Evolutionary conservation across 495 filamentous ascomycete species (phyloP), one percentile per base, ranked within the genome.

Genomic region (Saxophila tyrrhenica): DNA sequence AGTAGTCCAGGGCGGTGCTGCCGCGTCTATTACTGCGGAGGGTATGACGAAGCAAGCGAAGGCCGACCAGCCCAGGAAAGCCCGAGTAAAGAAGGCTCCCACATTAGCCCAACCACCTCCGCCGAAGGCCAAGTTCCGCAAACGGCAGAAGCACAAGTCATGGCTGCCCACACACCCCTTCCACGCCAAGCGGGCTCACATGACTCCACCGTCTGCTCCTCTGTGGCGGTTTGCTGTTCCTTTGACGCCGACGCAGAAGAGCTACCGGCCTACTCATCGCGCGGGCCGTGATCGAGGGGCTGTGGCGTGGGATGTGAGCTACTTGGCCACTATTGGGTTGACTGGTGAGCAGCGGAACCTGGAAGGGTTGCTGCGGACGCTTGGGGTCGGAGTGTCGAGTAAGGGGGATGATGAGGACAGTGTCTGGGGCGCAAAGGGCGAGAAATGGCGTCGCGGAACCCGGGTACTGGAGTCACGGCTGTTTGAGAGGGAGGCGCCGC

Each of bases 151-250:
- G 29, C 76, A 84, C 66, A 98, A 98, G 73, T 85, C 82, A 0
- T 97, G 92, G 92, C 75, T 98, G 2, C 94, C 92, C 1, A 95
- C 92, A 17, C 92, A 98, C 63, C 67, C 95, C 50, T 98, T 82
- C 73, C 92, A 95, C 72, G 84, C 90, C 16, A 97, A 98, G 63
- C 74, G 92, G 43, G 91, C 92, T 5, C 82, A 76, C 51, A 94
- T 98, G 85, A 85, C 86, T 0, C 77, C 79, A 13, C 82, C 86
- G 0, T 81, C 75, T 54, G 76, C 86, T 47, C 83, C 89, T 1
- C 70, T 94, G 22, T 98, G 92, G 92, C 77, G 89, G 39, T 96
- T 96, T 68, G 78, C 87, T 0, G 67, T 98, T 24, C 87, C 90
- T 0, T 64, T 94, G 44, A 85, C 83, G 32, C 87, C 90, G 0